These are phyloP conservation scores for Lepidopterella palustris DNA, from an alignment of 495 filamentous ascomycete genomes.

Conservation along the genomic window DNA sequence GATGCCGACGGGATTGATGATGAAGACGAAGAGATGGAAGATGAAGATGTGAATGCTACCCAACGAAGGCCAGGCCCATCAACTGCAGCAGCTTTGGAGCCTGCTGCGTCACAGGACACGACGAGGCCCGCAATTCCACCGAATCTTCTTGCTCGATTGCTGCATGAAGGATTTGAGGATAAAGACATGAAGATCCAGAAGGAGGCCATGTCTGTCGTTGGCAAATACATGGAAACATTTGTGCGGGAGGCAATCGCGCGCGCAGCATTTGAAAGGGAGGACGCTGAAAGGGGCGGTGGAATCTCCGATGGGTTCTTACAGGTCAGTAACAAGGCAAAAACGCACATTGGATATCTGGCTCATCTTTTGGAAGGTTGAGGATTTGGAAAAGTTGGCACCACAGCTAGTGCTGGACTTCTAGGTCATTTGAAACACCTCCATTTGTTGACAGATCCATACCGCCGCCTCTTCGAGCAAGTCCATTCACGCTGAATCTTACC, in stretches of 20 bases:
- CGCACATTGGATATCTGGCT: neutral
- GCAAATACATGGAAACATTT: slow-evolving; percentile 87
- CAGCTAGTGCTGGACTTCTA: slow-evolving; percentile 86
- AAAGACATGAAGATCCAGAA: slow-evolving; percentile 65
- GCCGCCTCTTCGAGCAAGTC: too few species aligned
- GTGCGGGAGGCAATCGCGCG: slow-evolving; percentile 85
- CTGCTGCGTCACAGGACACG: slow-evolving; percentile 1
- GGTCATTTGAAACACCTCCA: slow-evolving; percentile 14
- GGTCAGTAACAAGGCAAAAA: slow-evolving; percentile 44
- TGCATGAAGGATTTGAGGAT: slow-evolving; percentile 72
- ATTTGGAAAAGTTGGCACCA: slow-evolving; percentile 86
- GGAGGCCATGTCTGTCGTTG: slow-evolving; percentile 71
- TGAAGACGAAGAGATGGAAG: slow-evolving; percentile 60
- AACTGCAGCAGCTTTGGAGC: neutral
- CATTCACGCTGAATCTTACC: too few species aligned
- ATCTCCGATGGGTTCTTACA: slow-evolving; percentile 61
- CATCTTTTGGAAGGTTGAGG: slow-evolving; percentile 51
- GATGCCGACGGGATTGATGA: slow-evolving; percentile 3
- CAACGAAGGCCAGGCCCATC: neutral
- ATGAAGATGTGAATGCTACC: slow-evolving; percentile 41
- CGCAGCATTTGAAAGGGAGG: slow-evolving; percentile 61
- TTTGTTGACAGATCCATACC: too few species aligned
- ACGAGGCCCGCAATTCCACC: slow-evolving; percentile 55
- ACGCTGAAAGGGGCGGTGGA: slow-evolving; percentile 35
- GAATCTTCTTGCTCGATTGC: slow-evolving; percentile 63